A percentile compares a stretch with the other conserved stretches of the same genome.
phyloP scores from a whole-genome alignment of 1,139 yeast species.

The Kodamaea alishanica region DNA sequence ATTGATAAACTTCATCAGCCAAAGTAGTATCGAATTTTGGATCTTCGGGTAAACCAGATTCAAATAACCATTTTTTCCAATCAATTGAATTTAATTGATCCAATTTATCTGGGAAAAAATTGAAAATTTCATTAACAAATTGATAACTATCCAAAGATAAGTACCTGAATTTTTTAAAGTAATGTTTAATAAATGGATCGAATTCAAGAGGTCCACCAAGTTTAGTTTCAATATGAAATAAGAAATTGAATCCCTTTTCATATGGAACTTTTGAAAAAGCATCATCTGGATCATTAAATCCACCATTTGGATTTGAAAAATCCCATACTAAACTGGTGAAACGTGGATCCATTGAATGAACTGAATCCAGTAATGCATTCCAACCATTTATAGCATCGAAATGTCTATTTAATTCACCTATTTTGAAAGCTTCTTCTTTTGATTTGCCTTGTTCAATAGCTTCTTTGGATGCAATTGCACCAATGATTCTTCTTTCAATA shows the following conservation, averaged over 20 bases:
- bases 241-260: conserved; percentile 36
- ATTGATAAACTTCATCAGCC: conserved; percentile 28
- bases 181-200: conserved; percentile 32
- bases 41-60: conserved; percentile 25
- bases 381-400: conserved; percentile 32
- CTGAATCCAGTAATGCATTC: conserved; percentile 25
- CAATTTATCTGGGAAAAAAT: conserved; percentile 24
- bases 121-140: conserved; percentile 29
- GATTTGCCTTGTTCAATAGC: conserved; percentile 20
- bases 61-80: conserved; percentile 30
- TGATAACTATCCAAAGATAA: conserved; percentile 29
- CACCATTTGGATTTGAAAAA: conserved; percentile 14
- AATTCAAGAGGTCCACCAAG: conserved; percentile 28
- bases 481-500: conserved; percentile 34
- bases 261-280: conserved; percentile 35
- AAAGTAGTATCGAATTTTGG: conserved; percentile 31
- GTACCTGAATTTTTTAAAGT: conserved; percentile 31
- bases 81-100: conserved; percentile 20
- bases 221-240: conserved; percentile 26
- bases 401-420: conserved; percentile 32
- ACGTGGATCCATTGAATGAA: conserved; percentile 17
- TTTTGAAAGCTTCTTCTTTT: conserved; percentile 15
- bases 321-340: conserved; percentile 30
- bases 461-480: conserved; percentile 27
- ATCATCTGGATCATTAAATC: conserved; percentile 29